Evolutionary conservation across 2,329 filamentous ascomycete species (phyloP).

Genomic region (Ilyonectria mors-panacis): DNA sequence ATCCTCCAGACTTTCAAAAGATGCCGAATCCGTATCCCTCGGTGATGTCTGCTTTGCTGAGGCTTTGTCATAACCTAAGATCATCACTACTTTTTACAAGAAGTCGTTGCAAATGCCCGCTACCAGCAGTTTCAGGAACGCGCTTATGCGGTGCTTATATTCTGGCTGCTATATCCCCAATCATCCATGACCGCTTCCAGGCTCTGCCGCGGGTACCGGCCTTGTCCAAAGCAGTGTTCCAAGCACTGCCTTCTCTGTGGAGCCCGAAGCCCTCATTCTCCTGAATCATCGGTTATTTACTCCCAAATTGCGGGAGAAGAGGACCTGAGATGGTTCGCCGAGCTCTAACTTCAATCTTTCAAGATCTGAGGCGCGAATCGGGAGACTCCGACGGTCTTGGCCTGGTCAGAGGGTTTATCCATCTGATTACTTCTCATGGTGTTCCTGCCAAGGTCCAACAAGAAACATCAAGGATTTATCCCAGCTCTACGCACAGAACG

Average conservation of each 20-base stretch:
- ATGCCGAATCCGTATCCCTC: constrained; percentile 61
- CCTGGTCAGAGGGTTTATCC: constrained; percentile 93
- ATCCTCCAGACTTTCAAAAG: constrained; percentile 73
- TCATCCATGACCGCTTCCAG: constrained; percentile 69
- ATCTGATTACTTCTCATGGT: constrained; percentile 75
- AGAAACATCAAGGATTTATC: constrained; percentile 74
- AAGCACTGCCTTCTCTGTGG: constrained; percentile 77
- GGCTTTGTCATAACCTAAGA: constrained; percentile 64
- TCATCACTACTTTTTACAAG: constrained; percentile 82
- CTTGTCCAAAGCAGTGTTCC: constrained; percentile 71
- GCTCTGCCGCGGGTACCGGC: constrained; percentile 60
- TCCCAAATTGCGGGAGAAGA: constrained; percentile 81
- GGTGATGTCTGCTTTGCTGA: constrained; percentile 67
- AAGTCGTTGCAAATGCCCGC: constrained; percentile 84
- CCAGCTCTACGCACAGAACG: constrained; percentile 72
- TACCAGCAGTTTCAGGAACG: constrained; percentile 84
- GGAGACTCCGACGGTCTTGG: constrained; percentile 67
- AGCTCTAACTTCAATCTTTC: constrained; percentile 75
- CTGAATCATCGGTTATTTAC: constrained; percentile 88
- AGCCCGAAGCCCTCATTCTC: constrained; percentile 91
- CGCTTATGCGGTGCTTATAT: constrained; percentile 87
- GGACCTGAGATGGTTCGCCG: constrained; percentile 85
- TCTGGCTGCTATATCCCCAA: constrained; percentile 74
- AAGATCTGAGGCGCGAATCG: constrained; percentile 65
- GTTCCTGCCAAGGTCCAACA: constrained; percentile 76